Evolutionary conservation across 306 rosid genomes (phyloP).

Genomic region (Castanea sativa): DNA sequence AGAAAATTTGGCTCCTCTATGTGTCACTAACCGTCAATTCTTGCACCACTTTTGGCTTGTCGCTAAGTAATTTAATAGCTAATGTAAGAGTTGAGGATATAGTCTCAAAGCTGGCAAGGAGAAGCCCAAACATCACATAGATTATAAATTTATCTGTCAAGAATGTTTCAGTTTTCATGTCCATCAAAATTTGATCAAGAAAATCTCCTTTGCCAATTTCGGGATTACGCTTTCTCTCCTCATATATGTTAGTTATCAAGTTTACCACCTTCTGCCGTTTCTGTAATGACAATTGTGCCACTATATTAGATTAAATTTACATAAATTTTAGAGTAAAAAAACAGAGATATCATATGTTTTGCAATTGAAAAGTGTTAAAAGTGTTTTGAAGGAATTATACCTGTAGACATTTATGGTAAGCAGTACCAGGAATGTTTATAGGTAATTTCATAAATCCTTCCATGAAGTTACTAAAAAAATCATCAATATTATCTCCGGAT

Average conservation of each 20-base stretch:
- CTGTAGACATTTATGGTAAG: constrained; percentile 31
- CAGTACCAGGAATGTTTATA: constrained; percentile 40
- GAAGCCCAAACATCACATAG: constrained; percentile 19
- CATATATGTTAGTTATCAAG: constrained; percentile 23
- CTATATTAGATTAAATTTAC: not conserved
- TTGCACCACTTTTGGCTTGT: not conserved
- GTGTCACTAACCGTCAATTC: not conserved
- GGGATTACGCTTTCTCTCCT: constrained; percentile 23
- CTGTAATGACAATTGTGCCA: not conserved
- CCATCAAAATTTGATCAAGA: constrained; percentile 26
- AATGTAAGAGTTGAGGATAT: not conserved
- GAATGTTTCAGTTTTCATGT: not conserved
- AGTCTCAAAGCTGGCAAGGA: constrained; percentile 3
- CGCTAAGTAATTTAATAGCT: not conserved
- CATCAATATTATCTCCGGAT: not conserved
- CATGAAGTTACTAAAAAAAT: constrained; percentile 4
- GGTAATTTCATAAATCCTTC: constrained; percentile 41
- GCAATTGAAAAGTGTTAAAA: too few relatives aligned
- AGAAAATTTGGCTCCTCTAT: not conserved
- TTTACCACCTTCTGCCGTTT: constrained; percentile 2
- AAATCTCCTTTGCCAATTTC: constrained; percentile 24
- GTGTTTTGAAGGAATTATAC: not conserved
- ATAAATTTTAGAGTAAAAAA: not conserved
- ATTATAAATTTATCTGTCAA: constrained; percentile 27
- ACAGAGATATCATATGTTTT: too few relatives aligned